A percentile compares a stretch with the other conserved stretches of the same genome.
These are phyloP conservation scores for Maudiozyma pseudohumilis DNA, from an alignment of 805 yeast species.

Conservation along the genomic window DNA sequence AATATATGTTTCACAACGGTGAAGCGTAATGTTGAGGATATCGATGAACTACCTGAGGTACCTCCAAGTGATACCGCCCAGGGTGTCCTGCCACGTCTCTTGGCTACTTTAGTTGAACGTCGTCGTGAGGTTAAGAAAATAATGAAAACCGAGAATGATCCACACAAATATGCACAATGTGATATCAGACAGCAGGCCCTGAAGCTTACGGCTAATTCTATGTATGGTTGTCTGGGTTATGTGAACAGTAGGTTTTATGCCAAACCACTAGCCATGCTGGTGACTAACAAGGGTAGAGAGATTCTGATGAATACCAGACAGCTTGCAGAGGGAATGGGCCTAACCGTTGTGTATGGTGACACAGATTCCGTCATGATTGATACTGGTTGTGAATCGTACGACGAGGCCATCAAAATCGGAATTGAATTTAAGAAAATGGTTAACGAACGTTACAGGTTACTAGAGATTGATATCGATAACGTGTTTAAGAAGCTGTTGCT, in stretches of 20 bases:
- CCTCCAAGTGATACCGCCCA: conserved; percentile 50
- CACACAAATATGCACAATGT: conserved; percentile 66
- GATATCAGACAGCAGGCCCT: conserved; percentile 94
- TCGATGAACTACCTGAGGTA: conserved; percentile 55
- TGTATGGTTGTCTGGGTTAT: conserved; percentile 97
- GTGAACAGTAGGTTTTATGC: conserved; percentile 90
- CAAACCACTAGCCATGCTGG: conserved; percentile 89
- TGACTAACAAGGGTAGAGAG: conserved; percentile 92
- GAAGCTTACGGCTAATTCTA: conserved; percentile 96
- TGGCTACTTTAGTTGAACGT: conserved; percentile 76
- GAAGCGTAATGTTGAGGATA: conserved; percentile 47
- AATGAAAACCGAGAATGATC: conserved; percentile 62
- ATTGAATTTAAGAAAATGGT: conserved; percentile 74
- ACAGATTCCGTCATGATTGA: conserved; percentile 99
- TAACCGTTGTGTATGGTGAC: conserved; percentile 92
- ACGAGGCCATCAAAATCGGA: conserved; percentile 75
- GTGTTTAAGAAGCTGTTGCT: conserved; percentile 75
- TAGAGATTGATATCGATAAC: conserved; percentile 93
- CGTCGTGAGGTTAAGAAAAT: conserved; percentile 88
- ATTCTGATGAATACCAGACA: conserved; percentile 87
- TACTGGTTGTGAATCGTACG: conserved; percentile 60
- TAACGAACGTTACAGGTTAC: conserved; percentile 74
- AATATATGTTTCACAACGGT: conserved; percentile 97
- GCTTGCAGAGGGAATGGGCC: conserved; percentile 73
- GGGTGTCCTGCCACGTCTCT: conserved; percentile 81